Evolutionary conservation across 2,329 filamentous ascomycete genomes (phyloP), one percentile per base, ranked within the genome.

Genomic region (Neonectria ditissima): DNA sequence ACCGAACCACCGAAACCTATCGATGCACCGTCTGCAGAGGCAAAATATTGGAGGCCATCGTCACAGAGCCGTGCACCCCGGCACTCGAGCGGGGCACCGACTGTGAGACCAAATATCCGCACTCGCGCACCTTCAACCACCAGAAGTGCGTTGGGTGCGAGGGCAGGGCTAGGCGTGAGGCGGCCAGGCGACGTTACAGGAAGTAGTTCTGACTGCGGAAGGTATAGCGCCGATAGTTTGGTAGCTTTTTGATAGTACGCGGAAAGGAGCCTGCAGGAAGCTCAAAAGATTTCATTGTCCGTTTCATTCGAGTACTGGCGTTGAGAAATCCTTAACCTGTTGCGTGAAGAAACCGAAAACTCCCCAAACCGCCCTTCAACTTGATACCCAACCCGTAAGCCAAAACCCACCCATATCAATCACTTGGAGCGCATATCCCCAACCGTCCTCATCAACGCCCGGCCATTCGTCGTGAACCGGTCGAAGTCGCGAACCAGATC

Each of bases 401-500:
- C 13, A 4, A 8, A 34, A 34, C 3, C 14, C 37, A 41, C 11
- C 16, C 18, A 10, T 13, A 13, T n/a, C n/a, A 26, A 50, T 48
- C 16, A 51, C 28, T 54, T 45, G n/a, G 18, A 20, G 3, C 32
- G 18, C 20, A 52, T 28, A n/a, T 41, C 44, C 1, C 45, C 53
- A 13, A 60, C 53, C 10, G 59, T 53, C 51, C 51, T 63, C 52
- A 43, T 41, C n/a, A 60, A 57, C 11, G 68, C 55, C 50, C 66
- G 59, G 10, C 68, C 65, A 47, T 62, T 65, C 22, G 63, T 62
- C 28, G 62, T 48, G 28, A 75, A 73, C 16, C 61, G 65, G 30
- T 76, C 74, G 62, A 75, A 75, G 51, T 76, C 75, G 16, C 67
- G 65, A 18, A 62, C 65, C 54, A 77, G 66, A 7, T 71, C 68